Evolutionary conservation across 108 stramenopile genomes (phyloP), one percentile per base, ranked within the genome.

Genomic region (Cylindrotheca fusiformis): DNA sequence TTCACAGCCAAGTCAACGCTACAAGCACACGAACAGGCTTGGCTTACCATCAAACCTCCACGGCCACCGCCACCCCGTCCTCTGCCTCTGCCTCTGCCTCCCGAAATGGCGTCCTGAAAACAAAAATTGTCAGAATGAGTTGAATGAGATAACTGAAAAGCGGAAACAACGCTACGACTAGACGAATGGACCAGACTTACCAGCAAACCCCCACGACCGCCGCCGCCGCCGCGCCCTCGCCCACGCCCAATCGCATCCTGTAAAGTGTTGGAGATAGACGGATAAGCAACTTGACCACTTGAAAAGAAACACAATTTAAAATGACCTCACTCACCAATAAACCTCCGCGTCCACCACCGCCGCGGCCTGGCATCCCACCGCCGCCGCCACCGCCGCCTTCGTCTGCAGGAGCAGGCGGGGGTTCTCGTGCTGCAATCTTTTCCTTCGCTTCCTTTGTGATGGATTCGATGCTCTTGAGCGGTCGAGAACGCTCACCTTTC

Each of bases 31-130:
- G n/a, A 2, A 54, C 75, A 26, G 48, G 65, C n/a, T n/a, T n/a
- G n/a, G n/a, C n/a, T n/a, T n/a, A n/a, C n/a, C 18, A 80, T 32
- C 1, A 80, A 28, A 12, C 78, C 78, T 5, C 78, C 78, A 62
- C 74, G 12, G 32, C 75, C 73, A 53, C 71, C 72, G 2, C 55
- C 63, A 50, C 62, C 62, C 18, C 55, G 60, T 32, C 64, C 64
- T 12, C 64, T 10, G 41, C 69, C 69, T 47, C 53, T 19, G 0
- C 48, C 68, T 52, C 56, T 47, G 28, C 64, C 52, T 2, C 52
- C 60, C 5, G 32, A 32, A 19, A 79, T 74, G 14, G 71, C 72
- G 60, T 51, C 71, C 28, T 68, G 28, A 18, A 73, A 30, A 30
- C 63, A 66, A 31, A 58, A 65, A 48, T 63, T 25, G 19, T 67